These are phyloP conservation scores for Heliosperma pusillum DNA, from an alignment of 148 eudicot species.

Conservation along the genomic window DNA sequence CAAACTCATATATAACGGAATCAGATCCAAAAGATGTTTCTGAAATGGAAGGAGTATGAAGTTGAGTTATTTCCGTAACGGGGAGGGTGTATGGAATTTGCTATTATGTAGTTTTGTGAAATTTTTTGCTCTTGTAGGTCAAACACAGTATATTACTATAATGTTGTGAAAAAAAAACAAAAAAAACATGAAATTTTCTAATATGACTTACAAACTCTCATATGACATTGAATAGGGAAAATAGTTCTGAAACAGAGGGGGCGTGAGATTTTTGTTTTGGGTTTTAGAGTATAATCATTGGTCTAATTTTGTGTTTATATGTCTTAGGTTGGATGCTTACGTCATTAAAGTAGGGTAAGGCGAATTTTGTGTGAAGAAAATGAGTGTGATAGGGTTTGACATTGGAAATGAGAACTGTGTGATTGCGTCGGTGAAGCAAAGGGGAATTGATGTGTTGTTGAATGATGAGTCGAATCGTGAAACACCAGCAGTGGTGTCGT, in stretches of 20 bases:
- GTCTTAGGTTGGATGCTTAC: background rate
- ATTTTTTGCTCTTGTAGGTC: too few relatives aligned
- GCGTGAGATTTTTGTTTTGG: too few relatives aligned
- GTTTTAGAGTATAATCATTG: background rate
- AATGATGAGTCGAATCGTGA: slow-evolving; percentile 88
- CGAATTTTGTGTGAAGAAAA: slow-evolving; percentile 19
- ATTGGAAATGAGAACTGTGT: slow-evolving; percentile 94
- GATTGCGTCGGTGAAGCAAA: slow-evolving; percentile 63
- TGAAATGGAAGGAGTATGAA: too few relatives aligned
- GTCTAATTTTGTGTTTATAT: background rate
- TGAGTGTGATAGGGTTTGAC: slow-evolving; percentile 87
- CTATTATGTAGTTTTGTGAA: background rate
- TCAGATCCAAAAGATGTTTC: too few relatives aligned
- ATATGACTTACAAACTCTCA: too few relatives aligned
- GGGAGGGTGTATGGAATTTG: background rate
- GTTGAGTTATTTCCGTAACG: background rate
- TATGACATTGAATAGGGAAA: too few relatives aligned
- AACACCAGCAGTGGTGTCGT: slow-evolving; percentile 77
- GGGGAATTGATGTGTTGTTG: slow-evolving; percentile 79
- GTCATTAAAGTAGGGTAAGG: background rate
- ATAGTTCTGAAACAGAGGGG: too few relatives aligned
- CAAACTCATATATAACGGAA: too few relatives aligned
- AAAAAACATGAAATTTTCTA: too few relatives aligned
- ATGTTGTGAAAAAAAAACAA: too few relatives aligned
- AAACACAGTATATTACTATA: too few relatives aligned